Base-by-base conservation (phyloP, 164 flowering plant species). In the Vitis riparia region DNA sequence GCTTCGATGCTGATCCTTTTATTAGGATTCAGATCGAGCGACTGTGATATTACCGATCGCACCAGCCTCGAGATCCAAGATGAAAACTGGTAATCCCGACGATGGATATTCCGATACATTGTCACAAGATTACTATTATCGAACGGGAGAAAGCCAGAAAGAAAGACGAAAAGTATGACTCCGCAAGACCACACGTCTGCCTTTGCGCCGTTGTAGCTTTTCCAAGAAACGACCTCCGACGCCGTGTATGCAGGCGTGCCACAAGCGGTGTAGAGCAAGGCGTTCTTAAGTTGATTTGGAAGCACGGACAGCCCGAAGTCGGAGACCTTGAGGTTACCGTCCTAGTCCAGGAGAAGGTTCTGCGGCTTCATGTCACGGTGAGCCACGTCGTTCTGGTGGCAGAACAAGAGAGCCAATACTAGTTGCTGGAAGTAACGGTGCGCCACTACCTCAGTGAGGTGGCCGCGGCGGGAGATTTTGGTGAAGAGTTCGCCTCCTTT, bases 181-280 rank as follows among this genome's bases (percentile, higher is more conserved):
- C 97, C 95, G 66, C 97, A 92, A 0, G 97, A 92, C 94, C 94
- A 92, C 0, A 89, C 93, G 30, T 91, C 94, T 6, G 91, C 88
- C 69, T 88, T 84, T 8, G 82, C 66, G 19, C 97, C 94, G 56
- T 82, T 81, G 70, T 92, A 92, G 57, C 59, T 87, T 11, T 72
- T 74, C 29, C 89, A 71, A 13, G 72, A 14, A 2, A 85, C 62
- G 1, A 92, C 81, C 72, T 92, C 95, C 7, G 94, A 94, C 15
- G 94, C 97, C 0, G 91, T 76, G 70, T 82, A 91, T 2, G 90
- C 92, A 58, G 97, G 97, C 0, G 97, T 91, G 1, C 97, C 97
- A 65, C 97, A 91, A 2, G 91, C 83, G 2, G 94, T 91, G 65
- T 80, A 81, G 1, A 91, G 81, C 1, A 87, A 44, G 32, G 85